Evolutionary conservation across 257 asterid species (phyloP).

Genomic region (Leonotis leonurus): DNA sequence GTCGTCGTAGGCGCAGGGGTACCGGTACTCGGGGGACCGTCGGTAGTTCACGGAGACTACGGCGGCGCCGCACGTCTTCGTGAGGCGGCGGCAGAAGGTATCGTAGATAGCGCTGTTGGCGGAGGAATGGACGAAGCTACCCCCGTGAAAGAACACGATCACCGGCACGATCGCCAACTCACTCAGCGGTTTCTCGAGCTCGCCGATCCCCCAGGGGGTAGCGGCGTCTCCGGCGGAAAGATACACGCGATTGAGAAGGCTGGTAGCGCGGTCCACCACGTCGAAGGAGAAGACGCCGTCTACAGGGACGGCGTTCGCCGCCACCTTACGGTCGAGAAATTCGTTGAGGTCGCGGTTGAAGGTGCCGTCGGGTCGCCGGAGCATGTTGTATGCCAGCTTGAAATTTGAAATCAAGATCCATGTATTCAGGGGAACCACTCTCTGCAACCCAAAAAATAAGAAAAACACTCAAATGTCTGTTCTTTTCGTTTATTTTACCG

Average conservation of each 20-base stretch:
- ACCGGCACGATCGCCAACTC: slow-evolving; percentile 52
- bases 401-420: slow-evolving; percentile 80
- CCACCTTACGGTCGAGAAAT: slow-evolving; percentile 69
- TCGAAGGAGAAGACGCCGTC: slow-evolving; percentile 73
- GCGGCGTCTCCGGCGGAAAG: slow-evolving; percentile 28
- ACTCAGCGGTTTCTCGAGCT: slow-evolving; percentile 60
- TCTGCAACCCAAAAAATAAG: slow-evolving; percentile 26
- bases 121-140: slow-evolving; percentile 89
- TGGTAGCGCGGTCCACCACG: slow-evolving; percentile 59
- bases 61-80: slow-evolving; percentile 46
- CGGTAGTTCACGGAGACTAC: slow-evolving; percentile 81
- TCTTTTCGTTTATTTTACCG: background rate
- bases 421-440: slow-evolving; percentile 78
- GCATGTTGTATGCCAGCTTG: slow-evolving; percentile 74
- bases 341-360: slow-evolving; percentile 72
- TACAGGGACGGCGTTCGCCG: slow-evolving; percentile 62
- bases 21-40: slow-evolving; percentile 66
- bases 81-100: slow-evolving; percentile 75
- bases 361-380: slow-evolving; percentile 78
- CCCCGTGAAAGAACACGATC: slow-evolving; percentile 76
- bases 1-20: slow-evolving; percentile 78
- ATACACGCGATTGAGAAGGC: slow-evolving; percentile 61
- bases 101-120: slow-evolving; percentile 84
- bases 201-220: slow-evolving; percentile 29
- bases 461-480: too few species aligned